These are phyloP conservation scores for Ogataea ramenticola DNA, from an alignment of 805 yeast species.

Conservation along the genomic window DNA sequence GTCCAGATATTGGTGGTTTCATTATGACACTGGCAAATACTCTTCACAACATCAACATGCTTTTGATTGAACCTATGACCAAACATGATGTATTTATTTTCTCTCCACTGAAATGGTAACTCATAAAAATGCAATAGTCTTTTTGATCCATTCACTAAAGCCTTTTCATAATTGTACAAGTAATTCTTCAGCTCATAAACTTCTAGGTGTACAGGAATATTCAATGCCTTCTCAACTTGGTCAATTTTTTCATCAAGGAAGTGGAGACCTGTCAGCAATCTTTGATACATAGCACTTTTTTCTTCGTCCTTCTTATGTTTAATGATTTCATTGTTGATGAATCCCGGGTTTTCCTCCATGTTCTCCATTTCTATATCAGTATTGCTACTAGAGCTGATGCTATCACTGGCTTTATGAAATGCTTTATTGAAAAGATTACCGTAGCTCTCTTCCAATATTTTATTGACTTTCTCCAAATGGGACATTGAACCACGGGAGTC, in stretches of 20 bases:
- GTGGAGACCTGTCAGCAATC: slow-evolving; percentile 28
- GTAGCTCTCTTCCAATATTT: slow-evolving; percentile 23
- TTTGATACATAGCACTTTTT: slow-evolving; percentile 20
- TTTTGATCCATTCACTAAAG: slow-evolving; percentile 32
- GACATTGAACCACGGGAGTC: slow-evolving; percentile 12
- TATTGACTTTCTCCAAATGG: background rate
- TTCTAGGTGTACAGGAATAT: slow-evolving; percentile 22
- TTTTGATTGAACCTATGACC: slow-evolving; percentile 80
- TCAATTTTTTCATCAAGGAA: slow-evolving; percentile 33
- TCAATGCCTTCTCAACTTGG: slow-evolving; percentile 28
- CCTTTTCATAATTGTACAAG: slow-evolving; percentile 40
- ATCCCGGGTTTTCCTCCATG: background rate
- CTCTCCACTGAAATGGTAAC: slow-evolving; percentile 89
- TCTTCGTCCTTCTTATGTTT: slow-evolving; percentile 1
- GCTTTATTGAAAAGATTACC: slow-evolving; percentile 12
- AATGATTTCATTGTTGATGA: background rate
- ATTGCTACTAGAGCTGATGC: too few relatives aligned
- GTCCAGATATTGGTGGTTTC: slow-evolving; percentile 94
- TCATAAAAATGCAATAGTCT: slow-evolving; percentile 73
- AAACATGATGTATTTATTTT: slow-evolving; percentile 72
- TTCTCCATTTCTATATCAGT: background rate
- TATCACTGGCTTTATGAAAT: background rate
- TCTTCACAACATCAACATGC: slow-evolving; percentile 50
- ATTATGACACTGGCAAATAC: slow-evolving; percentile 65
- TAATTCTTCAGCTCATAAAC: slow-evolving; percentile 25